Evolutionary conservation across 768 basidiomycete species (phyloP).

Genomic region (Termitomyces sp.): DNA sequence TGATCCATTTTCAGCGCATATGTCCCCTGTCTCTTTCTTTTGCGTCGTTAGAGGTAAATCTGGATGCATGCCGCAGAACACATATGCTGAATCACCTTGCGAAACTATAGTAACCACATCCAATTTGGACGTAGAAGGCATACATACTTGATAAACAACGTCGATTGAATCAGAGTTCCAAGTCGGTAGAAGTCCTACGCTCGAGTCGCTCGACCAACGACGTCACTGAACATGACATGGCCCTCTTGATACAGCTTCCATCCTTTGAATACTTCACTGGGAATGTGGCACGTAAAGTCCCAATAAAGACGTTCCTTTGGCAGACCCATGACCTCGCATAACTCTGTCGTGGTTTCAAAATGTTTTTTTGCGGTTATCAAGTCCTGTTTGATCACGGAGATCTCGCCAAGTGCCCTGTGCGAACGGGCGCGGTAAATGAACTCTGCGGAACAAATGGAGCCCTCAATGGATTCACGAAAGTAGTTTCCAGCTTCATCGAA

Average conservation of each 20-base stretch:
- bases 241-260: conserved; percentile 6
- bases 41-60: too few species aligned
- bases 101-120: too few species aligned
- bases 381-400: conserved; percentile 3
- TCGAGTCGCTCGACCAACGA: too few species aligned
- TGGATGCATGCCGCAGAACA: too few species aligned
- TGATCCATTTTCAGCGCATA: too few species aligned
- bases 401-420: conserved; percentile 6
- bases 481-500: background rate
- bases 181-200: too few species aligned
- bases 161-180: too few species aligned
- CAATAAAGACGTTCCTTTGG: background rate
- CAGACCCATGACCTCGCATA: conserved; percentile 4
- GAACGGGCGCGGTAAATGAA: background rate
- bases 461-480: background rate
- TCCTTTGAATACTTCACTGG: background rate
- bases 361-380: background rate
- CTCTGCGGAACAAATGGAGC: background rate
- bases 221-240: background rate
- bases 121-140: too few species aligned
- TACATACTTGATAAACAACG: too few species aligned
- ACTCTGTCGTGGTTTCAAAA: background rate
- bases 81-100: too few species aligned
- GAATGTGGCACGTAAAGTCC: background rate
- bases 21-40: too few species aligned